These are phyloP conservation scores for Euphrasia confusa DNA, from an alignment of 257 asterid genomes.

Conservation along the genomic window DNA sequence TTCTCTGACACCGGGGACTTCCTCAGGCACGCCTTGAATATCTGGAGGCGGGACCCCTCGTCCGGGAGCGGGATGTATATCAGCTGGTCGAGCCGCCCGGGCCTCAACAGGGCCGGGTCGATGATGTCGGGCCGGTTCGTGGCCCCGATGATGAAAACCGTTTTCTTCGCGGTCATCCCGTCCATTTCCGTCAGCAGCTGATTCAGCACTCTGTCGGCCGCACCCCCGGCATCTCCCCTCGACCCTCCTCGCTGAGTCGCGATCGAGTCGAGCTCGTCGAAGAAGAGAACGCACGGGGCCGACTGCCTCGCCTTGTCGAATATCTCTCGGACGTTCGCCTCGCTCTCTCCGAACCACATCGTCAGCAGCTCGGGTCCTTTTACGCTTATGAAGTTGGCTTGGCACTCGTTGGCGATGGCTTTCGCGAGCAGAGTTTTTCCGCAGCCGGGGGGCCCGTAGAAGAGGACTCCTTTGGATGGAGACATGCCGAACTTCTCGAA, in stretches of 20 bases:
- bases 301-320: constrained; percentile 60
- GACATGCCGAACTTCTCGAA: constrained; percentile 66
- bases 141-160: constrained; percentile 55
- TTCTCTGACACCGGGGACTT: constrained; percentile 53
- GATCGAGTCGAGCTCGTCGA: constrained; percentile 53
- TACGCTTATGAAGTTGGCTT: constrained; percentile 52
- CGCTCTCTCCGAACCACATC: constrained; percentile 69
- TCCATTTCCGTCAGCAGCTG: constrained; percentile 63
- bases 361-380: constrained; percentile 62
- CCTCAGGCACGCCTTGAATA: constrained; percentile 48
- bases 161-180: constrained; percentile 56
- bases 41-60: constrained; percentile 51
- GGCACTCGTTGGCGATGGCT: constrained; percentile 57
- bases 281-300: constrained; percentile 57
- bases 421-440: constrained; percentile 57
- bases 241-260: constrained; percentile 57
- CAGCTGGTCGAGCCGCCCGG: constrained; percentile 57
- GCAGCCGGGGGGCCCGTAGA: constrained; percentile 66
- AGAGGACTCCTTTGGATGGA: constrained; percentile 60
- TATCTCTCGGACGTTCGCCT: constrained; percentile 52
- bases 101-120: constrained; percentile 52
- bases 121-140: constrained; percentile 55
- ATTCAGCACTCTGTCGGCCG: constrained; percentile 54
- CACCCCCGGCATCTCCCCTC: constrained; percentile 53
- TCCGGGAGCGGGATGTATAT: constrained; percentile 57